phyloP scores from a whole-genome alignment of 2,329 filamentous ascomycete species.

The Alternaria tenuissima region DNA sequence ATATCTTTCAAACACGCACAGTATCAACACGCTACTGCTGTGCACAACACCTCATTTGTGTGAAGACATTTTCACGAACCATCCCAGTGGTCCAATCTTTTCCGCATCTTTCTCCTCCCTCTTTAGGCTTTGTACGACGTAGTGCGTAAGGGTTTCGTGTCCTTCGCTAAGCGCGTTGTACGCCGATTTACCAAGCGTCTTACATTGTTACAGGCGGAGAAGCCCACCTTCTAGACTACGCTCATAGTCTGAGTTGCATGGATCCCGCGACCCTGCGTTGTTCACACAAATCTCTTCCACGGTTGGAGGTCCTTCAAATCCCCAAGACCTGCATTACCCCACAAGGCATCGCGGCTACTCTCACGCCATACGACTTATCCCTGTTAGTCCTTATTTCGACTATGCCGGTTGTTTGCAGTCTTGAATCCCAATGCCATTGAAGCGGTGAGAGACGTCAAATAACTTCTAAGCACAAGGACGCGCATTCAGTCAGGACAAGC shows the following conservation, averaged over 20 bases:
- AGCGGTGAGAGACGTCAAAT: background rate
- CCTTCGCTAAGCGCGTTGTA: conserved; percentile 6
- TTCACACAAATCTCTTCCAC: background rate
- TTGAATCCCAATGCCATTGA: background rate
- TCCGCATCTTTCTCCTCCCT: background rate
- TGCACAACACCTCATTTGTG: background rate
- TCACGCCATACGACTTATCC: background rate
- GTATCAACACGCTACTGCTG: background rate
- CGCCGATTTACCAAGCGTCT: background rate
- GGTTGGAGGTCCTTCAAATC: background rate
- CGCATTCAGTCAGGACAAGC: background rate
- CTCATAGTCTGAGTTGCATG: background rate
- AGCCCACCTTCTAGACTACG: background rate
- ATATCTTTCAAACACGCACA: background rate
- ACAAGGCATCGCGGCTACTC: background rate
- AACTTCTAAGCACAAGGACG: background rate
- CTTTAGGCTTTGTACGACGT: conserved; percentile 4
- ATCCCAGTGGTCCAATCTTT: background rate
- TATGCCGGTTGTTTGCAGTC: background rate
- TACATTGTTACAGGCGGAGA: background rate
- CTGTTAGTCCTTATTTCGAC: background rate
- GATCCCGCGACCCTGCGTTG: background rate
- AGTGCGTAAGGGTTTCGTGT: conserved; percentile 7
- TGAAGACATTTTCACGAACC: background rate
- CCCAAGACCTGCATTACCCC: background rate